Conservation (phyloP, 2,329 filamentous ascomycete species). For the Trichoderma brevicompactum region DNA sequence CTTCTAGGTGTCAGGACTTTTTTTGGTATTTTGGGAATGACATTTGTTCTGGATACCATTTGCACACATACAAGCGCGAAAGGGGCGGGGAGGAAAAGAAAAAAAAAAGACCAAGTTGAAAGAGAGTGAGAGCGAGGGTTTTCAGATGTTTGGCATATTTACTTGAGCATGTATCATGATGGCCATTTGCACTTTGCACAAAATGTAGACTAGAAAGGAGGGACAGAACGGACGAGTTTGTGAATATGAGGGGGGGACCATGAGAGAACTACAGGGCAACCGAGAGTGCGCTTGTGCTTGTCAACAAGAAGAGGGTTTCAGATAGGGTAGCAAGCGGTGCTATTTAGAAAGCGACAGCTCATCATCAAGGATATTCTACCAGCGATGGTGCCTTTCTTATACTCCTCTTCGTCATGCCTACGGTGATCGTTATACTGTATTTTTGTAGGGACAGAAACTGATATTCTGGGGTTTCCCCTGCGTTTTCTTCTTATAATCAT, state of each 20-base stretch:
- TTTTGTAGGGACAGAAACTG: not conserved
- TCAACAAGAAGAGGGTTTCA: not conserved
- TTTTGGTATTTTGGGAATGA: not conserved
- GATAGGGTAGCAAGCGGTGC: not conserved
- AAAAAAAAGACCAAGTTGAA: not conserved
- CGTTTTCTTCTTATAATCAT: not conserved
- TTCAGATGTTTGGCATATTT: conserved; percentile 9
- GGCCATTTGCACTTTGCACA: conserved; percentile 2
- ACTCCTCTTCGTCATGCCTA: not conserved
- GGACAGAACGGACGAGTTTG: not conserved
- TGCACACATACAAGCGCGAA: not conserved
- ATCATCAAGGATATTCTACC: not conserved
- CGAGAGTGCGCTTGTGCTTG: too few relatives aligned
- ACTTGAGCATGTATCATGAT: not conserved
- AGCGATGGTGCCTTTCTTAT: conserved; percentile 11
- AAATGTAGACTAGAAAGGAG: conserved; percentile 5
- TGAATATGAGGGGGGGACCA: not conserved
- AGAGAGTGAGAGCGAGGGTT: not conserved
- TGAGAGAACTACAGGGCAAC: not conserved
- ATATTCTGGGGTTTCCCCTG: not conserved
- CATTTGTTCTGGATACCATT: not conserved
- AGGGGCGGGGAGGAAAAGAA: not conserved
- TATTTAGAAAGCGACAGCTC: not conserved
- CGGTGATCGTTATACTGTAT: not conserved
- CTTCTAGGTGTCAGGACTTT: not conserved